phyloP scores from a whole-genome alignment of 768 basidiomycete genomes.

The Clitopilus hobsonii region DNA sequence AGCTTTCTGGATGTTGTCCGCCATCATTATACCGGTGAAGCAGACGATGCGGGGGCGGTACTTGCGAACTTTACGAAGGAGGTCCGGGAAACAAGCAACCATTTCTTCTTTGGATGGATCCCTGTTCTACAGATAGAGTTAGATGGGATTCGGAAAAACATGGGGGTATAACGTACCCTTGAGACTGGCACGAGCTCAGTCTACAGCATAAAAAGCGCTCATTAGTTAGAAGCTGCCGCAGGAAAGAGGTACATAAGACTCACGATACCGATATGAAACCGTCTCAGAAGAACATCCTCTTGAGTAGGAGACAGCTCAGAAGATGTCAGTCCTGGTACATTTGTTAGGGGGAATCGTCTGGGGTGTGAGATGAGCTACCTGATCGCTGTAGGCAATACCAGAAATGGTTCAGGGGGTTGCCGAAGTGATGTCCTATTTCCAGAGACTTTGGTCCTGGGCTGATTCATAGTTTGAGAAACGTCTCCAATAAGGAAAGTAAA shows the following conservation, averaged over 20 bases:
- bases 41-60: constrained; percentile 66
- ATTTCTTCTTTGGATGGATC: constrained; percentile 54
- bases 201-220: background rate
- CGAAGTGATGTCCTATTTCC: constrained; percentile 72
- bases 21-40: constrained; percentile 73
- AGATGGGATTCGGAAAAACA: too few relatives aligned
- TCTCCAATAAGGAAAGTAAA: too few relatives aligned
- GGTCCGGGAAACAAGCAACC: constrained; percentile 42
- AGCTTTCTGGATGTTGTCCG: constrained; percentile 28
- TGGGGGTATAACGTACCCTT: too few relatives aligned
- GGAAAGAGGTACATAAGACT: background rate
- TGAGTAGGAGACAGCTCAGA: constrained; percentile 50
- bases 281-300: constrained; percentile 27
- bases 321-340: constrained; percentile 49
- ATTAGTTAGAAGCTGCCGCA: background rate
- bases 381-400: constrained; percentile 69
- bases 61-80: constrained; percentile 55
- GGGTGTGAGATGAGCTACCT: constrained; percentile 30
- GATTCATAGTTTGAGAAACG: too few relatives aligned
- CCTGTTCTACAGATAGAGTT: constrained; percentile 39
- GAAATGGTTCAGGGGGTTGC: constrained; percentile 78
- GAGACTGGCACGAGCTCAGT: background rate
- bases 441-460: constrained; percentile 72
- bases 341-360: background rate
- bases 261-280: background rate